phyloP scores from a whole-genome alignment of 2,329 filamentous ascomycete genomes.

The Penicillium sp. region DNA sequence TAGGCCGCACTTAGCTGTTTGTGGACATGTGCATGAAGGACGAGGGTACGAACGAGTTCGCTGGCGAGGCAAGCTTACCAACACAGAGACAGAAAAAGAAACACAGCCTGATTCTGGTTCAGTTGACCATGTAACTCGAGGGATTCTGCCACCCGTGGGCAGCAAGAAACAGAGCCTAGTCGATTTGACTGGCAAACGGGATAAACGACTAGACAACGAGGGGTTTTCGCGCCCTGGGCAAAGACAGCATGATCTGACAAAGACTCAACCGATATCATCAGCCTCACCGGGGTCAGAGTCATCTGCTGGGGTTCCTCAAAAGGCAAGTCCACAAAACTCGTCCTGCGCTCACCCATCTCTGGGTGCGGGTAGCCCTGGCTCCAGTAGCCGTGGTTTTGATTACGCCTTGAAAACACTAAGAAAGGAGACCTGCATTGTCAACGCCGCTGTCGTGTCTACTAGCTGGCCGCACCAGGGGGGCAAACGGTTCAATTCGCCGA shows the following conservation, averaged over 20 bases:
- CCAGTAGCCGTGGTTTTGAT: slow-evolving; percentile 5
- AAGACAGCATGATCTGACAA: slow-evolving; percentile 1
- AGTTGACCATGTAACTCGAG: slow-evolving; percentile 19
- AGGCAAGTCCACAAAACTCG: slow-evolving; percentile 1
- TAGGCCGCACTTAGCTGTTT: slow-evolving; percentile 54
- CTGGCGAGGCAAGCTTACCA: slow-evolving; percentile 40
- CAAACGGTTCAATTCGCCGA: slow-evolving; percentile 71
- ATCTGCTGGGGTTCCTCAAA: slow-evolving; percentile 7
- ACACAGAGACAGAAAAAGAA: background rate
- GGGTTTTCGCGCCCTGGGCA: slow-evolving; percentile 17
- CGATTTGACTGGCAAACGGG: slow-evolving; percentile 51
- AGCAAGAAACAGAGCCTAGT: slow-evolving; percentile 57
- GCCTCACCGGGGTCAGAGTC: slow-evolving; percentile 8
- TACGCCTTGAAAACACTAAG: slow-evolving; percentile 39
- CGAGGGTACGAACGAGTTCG: slow-evolving; percentile 54
- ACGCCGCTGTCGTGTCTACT: slow-evolving; percentile 71
- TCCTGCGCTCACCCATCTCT: slow-evolving; percentile 4
- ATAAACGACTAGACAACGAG: slow-evolving; percentile 34
- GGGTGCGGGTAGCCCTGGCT: slow-evolving; percentile 11
- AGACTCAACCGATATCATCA: slow-evolving; percentile 1
- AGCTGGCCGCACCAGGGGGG: slow-evolving; percentile 62
- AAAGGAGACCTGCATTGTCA: slow-evolving; percentile 74
- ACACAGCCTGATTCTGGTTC: background rate
- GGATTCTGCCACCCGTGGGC: slow-evolving; percentile 42
- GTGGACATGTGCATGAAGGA: slow-evolving; percentile 60